Percentiles rank a stretch among this genome's conserved stretches.
Evolutionary conservation across 352 stramenopile species (phyloP).

Genomic region (Globisporangium viniferum): DNA sequence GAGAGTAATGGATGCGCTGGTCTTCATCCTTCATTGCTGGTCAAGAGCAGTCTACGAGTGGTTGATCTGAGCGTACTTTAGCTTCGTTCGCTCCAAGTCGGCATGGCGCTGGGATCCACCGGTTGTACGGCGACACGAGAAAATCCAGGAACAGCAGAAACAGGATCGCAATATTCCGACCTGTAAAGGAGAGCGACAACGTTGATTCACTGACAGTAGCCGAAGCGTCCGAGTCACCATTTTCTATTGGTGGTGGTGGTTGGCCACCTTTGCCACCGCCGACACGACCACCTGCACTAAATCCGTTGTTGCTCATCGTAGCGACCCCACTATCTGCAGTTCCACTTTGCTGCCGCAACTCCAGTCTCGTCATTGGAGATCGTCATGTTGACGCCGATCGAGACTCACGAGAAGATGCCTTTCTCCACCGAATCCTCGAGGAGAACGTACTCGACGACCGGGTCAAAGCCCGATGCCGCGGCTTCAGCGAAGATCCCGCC

Average conservation of each 20-base stretch:
- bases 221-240: not conserved
- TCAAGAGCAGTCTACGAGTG: no score
- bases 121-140: slow-evolving; percentile 1
- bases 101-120: not conserved
- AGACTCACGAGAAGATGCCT: no score
- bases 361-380: no score
- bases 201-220: not conserved
- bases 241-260: not conserved
- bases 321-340: not conserved
- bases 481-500: slow-evolving; percentile 8
- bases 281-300: not conserved
- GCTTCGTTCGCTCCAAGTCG: not conserved
- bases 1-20: no score
- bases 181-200: not conserved
- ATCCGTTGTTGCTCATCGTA: not conserved
- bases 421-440: no score
- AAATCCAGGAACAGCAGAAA: not conserved
- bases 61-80: no score
- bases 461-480: no score
- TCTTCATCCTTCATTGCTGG: no score
- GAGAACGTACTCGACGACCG: no score
- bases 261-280: not conserved
- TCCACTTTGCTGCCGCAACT: no score
- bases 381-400: no score
- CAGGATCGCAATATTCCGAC: not conserved